Base-by-base conservation (phyloP, 2,329 filamentous ascomycete species). In the Grosmannia clavigera region DNA sequence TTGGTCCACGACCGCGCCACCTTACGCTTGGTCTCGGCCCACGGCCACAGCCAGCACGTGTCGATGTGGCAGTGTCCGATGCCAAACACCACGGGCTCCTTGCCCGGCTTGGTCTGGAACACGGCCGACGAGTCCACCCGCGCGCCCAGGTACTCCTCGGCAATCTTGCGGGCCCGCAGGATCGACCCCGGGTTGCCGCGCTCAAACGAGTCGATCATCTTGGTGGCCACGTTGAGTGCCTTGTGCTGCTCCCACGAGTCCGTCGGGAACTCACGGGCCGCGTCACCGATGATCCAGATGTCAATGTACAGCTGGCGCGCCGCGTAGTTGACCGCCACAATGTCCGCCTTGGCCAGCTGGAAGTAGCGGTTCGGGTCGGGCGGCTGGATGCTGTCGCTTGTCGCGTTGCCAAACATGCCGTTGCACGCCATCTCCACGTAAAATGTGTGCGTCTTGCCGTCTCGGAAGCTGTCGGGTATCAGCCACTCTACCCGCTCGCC, bases 371-470 rank as follows among this genome's bases (percentile, higher is more conserved):
- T 84, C n/a, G 89, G 88, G 62, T 87, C 79, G 0, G 94, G 94
- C 16, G 94, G 91, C 70, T 95, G 89, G 66, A 96, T 97, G 38
- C 80, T 84, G 71, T 95, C 90, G 31, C 90, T 90, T 25, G 61
- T 87, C 0, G 91, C 87, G 71, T 96, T 96, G 66, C 94, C 94
- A 74, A 97, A 97, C 92, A 97, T 97, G 72, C 87, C 86, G 72
- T 99, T 99, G 75, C 94, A 97, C 25, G 94, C 94, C 89, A 97
- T 96, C 75, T 99, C 94, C 65, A 99, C 86, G 72, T 96, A 99
- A 67, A 99, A 88, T 22, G 81, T 84, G 71, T 97, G 92, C 68
- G 91, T 83, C 70, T 92, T 85, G 58, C 90, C 92, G 71, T 96
- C 89, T 63, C 88, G 82, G 75, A 88, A 96, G 19, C 78, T 77